Evolutionary conservation across 768 basidiomycete species (phyloP).

Genomic region (Tricholoma saponaceum): DNA sequence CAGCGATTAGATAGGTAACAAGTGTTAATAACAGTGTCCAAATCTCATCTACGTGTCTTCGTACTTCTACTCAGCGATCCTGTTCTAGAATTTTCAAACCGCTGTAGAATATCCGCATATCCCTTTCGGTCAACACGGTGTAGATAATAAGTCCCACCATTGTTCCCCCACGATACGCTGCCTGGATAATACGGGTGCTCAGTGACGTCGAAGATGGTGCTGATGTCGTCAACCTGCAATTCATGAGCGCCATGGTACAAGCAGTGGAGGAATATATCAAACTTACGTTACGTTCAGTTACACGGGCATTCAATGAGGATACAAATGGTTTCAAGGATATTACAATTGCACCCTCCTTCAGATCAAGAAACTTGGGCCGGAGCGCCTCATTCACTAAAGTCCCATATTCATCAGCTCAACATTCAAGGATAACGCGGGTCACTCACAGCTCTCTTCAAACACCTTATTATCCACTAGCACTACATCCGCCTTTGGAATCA

Average conservation of each 20-base stretch:
- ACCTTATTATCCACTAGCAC: slow-evolving; percentile 90
- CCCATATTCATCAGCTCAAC: slow-evolving; percentile 5
- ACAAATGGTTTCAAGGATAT: slow-evolving; percentile 88
- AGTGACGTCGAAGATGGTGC: slow-evolving; percentile 76
- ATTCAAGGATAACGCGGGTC: neutral
- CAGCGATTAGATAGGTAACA: neutral
- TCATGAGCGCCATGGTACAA: neutral
- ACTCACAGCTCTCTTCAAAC: slow-evolving; percentile 69
- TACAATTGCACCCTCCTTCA: slow-evolving; percentile 90
- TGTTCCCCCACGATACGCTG: slow-evolving; percentile 78
- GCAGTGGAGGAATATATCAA: neutral
- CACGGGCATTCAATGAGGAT: slow-evolving; percentile 60
- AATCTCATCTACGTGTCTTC: slow-evolving; percentile 24
- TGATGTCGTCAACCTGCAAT: slow-evolving; percentile 67
- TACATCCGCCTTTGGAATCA: slow-evolving; percentile 82
- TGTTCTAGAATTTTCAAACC: slow-evolving; percentile 49
- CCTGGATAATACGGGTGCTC: slow-evolving; percentile 66
- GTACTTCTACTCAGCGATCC: slow-evolving; percentile 22
- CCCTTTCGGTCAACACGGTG: slow-evolving; percentile 74
- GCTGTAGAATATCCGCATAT: slow-evolving; percentile 55
- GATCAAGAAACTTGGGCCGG: slow-evolving; percentile 85
- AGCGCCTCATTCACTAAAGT: slow-evolving; percentile 79
- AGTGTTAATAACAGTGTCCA: neutral
- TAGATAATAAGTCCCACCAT: slow-evolving; percentile 66
- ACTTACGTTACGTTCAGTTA: slow-evolving; percentile 81